A percentile compares a stretch with the other conserved stretches of the same genome.
Conservation (phyloP, 2,329 filamentous ascomycete species). For the Didymella sp. region DNA sequence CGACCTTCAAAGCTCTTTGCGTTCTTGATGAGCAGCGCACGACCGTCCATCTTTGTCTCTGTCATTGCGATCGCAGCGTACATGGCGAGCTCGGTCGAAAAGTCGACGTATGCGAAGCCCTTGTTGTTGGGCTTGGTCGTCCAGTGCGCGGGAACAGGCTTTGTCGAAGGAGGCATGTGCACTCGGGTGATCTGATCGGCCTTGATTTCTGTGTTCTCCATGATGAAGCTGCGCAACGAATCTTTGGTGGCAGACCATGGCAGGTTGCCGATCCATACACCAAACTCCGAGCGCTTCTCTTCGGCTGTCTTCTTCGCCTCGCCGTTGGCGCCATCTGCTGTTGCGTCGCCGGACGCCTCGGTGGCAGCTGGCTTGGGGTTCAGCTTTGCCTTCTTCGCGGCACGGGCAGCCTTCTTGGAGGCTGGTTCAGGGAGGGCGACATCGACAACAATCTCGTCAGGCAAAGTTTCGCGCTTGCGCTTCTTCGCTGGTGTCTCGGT, state of each 20-base stretch:
- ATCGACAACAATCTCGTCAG: slow-evolving; percentile 81
- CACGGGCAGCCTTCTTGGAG: slow-evolving; percentile 90
- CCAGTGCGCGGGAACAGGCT: slow-evolving; percentile 45
- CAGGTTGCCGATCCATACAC: slow-evolving; percentile 96
- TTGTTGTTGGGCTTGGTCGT: slow-evolving; percentile 73
- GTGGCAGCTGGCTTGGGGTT: slow-evolving; percentile 33
- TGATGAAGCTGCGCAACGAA: slow-evolving; percentile 81
- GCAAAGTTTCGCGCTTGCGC: slow-evolving; percentile 65
- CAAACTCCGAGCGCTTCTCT: slow-evolving; percentile 73
- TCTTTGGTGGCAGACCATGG: slow-evolving; percentile 79
- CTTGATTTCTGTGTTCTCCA: slow-evolving; percentile 65
- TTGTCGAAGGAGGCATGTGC: slow-evolving; percentile 71
- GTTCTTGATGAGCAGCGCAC: slow-evolving; percentile 91
- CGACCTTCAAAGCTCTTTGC: slow-evolving; percentile 89
- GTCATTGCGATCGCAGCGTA: slow-evolving; percentile 82
- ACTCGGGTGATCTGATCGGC: slow-evolving; percentile 81
- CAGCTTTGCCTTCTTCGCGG: slow-evolving; percentile 82
- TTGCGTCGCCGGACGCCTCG: slow-evolving; percentile 18
- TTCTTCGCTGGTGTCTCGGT: slow-evolving; percentile 48
- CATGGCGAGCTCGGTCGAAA: slow-evolving; percentile 71
- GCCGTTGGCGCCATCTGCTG: slow-evolving; percentile 24
- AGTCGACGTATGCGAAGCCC: slow-evolving; percentile 97
- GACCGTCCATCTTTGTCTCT: slow-evolving; percentile 78
- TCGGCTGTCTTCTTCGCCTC: slow-evolving; percentile 47
- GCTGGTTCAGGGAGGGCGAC: slow-evolving; percentile 88